A percentile compares a stretch with the other conserved stretches of the same genome.
phyloP scores from a whole-genome alignment of 108 stramenopile species.

The Schizochytrium sp. region DNA sequence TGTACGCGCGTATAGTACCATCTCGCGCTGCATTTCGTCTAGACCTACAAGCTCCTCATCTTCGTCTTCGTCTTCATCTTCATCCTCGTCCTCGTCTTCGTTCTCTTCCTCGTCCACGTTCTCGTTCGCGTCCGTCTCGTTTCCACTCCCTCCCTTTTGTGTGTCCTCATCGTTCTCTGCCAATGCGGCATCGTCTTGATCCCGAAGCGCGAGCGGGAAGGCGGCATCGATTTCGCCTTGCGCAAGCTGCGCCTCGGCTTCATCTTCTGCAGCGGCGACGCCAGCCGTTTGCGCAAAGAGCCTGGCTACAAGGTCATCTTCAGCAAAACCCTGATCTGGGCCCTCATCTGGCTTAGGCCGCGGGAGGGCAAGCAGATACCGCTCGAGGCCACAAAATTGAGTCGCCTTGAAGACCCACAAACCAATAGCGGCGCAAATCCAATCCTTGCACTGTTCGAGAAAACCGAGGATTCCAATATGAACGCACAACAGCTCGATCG shows the following conservation, averaged over 20 bases:
- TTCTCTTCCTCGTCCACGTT: not conserved
- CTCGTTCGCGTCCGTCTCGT: not conserved
- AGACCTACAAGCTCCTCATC: not conserved
- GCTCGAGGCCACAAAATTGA: not conserved
- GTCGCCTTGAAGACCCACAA: not conserved
- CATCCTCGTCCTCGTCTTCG: not conserved
- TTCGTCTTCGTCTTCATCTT: not conserved
- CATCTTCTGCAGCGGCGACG: not conserved
- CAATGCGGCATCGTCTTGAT: too few relatives aligned
- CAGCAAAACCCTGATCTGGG: not conserved
- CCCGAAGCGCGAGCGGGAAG: too few relatives aligned
- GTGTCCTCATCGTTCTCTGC: too few relatives aligned
- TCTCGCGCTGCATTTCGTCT: not conserved
- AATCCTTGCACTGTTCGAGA: not conserved
- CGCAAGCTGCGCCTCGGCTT: not conserved
- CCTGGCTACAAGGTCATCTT: not conserved
- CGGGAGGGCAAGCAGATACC: not conserved
- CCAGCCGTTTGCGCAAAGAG: not conserved
- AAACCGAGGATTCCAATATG: not conserved
- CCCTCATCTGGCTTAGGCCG: not conserved
- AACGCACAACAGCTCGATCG: not conserved
- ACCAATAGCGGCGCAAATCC: not conserved
- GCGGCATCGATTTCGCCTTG: too few relatives aligned
- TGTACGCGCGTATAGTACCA: not conserved
- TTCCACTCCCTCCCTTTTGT: not conserved